Conservation (phyloP, 2,329 filamentous ascomycete genomes). For the Trichoderma lentiforme region DNA sequence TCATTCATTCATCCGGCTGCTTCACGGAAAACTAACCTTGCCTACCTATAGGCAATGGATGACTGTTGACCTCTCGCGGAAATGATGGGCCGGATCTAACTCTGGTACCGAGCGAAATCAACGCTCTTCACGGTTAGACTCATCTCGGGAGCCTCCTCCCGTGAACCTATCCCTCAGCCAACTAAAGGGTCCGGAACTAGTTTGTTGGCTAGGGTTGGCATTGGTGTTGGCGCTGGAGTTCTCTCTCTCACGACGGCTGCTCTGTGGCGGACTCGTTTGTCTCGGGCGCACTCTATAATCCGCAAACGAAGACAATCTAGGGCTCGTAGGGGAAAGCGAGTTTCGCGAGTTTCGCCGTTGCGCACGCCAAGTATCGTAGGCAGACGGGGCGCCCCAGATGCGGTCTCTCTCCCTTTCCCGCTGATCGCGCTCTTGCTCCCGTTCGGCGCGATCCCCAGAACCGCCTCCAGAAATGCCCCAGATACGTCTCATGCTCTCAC, state of each 20-base stretch:
- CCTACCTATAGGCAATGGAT: not conserved
- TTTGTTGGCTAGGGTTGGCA: conserved; percentile 31
- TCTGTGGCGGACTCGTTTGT: conserved; percentile 39
- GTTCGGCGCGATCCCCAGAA: conserved; percentile 19
- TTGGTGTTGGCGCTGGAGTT: conserved; percentile 29
- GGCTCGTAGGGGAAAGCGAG: conserved; percentile 39
- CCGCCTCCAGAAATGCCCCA: conserved; percentile 24
- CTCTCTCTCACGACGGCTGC: conserved; percentile 29
- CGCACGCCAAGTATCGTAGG: conserved; percentile 34
- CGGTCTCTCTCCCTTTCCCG: conserved; percentile 28
- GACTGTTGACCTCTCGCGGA: not conserved
- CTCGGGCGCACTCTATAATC: conserved; percentile 34
- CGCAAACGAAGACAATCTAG: conserved; percentile 28
- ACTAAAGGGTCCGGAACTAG: conserved; percentile 38
- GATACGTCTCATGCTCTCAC: conserved; percentile 27
- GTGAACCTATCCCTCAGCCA: conserved; percentile 45
- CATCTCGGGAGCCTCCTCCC: conserved; percentile 27
- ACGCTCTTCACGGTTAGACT: conserved; percentile 29
- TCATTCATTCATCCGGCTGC: not conserved
- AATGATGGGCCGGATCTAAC: not conserved
- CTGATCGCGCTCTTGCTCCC: conserved; percentile 22
- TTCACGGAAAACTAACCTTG: not conserved
- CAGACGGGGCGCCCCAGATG: conserved; percentile 25
- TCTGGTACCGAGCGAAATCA: not conserved
- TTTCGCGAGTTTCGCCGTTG: conserved; percentile 39